Conservation (phyloP, 768 basidiomycete species). For the Gloeostereum incarnatum region DNA sequence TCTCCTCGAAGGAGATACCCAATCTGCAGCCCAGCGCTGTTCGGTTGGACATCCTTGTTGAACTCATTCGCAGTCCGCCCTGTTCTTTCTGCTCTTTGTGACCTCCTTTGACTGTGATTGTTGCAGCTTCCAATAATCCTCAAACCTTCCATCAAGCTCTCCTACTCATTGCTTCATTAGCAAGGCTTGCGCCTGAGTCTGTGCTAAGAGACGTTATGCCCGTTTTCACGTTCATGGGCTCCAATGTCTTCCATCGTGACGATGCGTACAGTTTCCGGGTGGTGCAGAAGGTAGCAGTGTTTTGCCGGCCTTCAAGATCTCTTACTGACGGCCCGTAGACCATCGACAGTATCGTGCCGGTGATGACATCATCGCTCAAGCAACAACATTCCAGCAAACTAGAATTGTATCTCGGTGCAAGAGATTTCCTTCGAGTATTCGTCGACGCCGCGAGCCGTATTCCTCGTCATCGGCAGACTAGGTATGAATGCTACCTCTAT, state of each 20-base stretch:
- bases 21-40: constrained; percentile 48
- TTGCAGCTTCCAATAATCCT: constrained; percentile 75
- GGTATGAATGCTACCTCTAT: constrained; percentile 29
- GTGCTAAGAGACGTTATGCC: constrained; percentile 96
- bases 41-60: constrained; percentile 79
- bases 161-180: constrained; percentile 76
- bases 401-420: constrained; percentile 58
- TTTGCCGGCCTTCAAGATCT: not conserved
- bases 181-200: constrained; percentile 79
- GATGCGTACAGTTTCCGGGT: constrained; percentile 94
- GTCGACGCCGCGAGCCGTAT: constrained; percentile 89
- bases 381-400: constrained; percentile 40
- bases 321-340: constrained; percentile 40
- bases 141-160: constrained; percentile 93
- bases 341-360: constrained; percentile 87
- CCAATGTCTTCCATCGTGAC: constrained; percentile 95
- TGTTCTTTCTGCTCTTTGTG: not conserved
- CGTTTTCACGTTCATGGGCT: constrained; percentile 98
- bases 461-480: constrained; percentile 85
- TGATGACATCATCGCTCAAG: constrained; percentile 78
- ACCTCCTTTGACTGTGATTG: constrained; percentile 2
- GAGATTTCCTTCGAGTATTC: constrained; percentile 84
- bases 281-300: constrained; percentile 68
- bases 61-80: constrained; percentile 67
- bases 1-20: constrained; percentile 21